These are phyloP conservation scores for Phytophthora pseudosyringae DNA, from an alignment of 352 stramenopile species.

Conservation along the genomic window DNA sequence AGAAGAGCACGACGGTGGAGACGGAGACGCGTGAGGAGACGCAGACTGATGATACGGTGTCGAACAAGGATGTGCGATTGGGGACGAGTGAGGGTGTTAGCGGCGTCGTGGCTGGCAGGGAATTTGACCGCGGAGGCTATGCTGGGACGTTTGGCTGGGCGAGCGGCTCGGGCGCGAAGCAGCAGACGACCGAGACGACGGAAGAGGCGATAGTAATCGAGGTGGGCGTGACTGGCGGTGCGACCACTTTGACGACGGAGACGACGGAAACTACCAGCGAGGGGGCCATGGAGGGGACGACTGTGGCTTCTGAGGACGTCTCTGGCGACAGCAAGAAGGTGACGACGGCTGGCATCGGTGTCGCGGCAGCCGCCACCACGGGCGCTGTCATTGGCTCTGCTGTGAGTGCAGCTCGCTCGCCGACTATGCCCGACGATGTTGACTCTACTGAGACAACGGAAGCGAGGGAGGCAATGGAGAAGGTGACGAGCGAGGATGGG, in stretches of 20 bases:
- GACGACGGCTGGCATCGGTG: conserved; percentile 5
- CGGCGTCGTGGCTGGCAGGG: conserved; percentile 10
- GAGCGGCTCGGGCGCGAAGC: too few species aligned
- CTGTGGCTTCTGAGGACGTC: conserved; percentile 1
- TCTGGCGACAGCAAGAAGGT: conserved; percentile 4
- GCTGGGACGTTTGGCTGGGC: background rate
- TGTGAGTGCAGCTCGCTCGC: conserved; percentile 5
- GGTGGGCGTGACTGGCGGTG: background rate
- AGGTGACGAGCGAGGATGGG: background rate
- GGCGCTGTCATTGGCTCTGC: conserved; percentile 12
- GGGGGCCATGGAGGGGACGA: conserved; percentile 8
- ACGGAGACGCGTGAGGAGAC: conserved; percentile 13
- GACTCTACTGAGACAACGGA: conserved; percentile 13
- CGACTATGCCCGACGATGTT: background rate
- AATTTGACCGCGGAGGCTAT: conserved; percentile 3
- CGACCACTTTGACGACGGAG: conserved; percentile 2
- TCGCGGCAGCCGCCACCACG: background rate
- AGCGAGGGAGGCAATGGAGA: conserved; percentile 4
- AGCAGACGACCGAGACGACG: conserved; percentile 6
- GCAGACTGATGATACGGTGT: conserved; percentile 3
- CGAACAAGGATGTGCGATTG: too few species aligned
- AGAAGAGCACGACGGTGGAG: conserved; percentile 18
- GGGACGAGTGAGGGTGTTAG: background rate
- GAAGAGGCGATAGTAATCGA: conserved; percentile 10
- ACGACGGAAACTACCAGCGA: too few species aligned